phyloP scores from a whole-genome alignment of 2,329 filamentous ascomycete species.

The Xylaria sp. region DNA sequence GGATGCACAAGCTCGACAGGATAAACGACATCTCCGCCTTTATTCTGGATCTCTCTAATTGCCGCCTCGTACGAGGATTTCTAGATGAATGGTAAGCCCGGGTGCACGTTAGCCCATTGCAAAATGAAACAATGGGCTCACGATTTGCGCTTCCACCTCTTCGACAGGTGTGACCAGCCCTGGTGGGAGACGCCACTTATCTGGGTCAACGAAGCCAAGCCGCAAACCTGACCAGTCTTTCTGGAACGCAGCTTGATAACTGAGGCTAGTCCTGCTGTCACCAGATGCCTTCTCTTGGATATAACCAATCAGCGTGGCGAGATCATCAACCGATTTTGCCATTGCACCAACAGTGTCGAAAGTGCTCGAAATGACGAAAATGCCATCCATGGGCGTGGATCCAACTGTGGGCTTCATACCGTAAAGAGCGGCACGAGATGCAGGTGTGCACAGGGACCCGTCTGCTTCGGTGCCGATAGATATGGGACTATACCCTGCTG shows the following conservation, averaged over 20 bases:
- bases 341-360: not conserved
- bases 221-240: not conserved
- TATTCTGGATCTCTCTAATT: too few species aligned
- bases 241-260: not conserved
- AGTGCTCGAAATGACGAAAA: not conserved
- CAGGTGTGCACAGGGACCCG: not conserved
- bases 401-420: not conserved
- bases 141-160: too few species aligned
- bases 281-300: too few species aligned
- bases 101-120: too few species aligned
- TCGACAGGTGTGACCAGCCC: too few species aligned
- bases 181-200: not conserved
- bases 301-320: not conserved
- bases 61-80: too few species aligned
- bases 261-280: not conserved
- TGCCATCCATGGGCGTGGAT: not conserved
- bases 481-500: not conserved
- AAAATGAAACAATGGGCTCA: too few species aligned
- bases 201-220: not conserved
- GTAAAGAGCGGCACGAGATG: not conserved
- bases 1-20: too few species aligned
- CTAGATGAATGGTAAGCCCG: too few species aligned
- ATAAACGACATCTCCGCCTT: too few species aligned
- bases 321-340: not conserved
- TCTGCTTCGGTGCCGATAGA: constrained; percentile 1